phyloP scores from a whole-genome alignment of 768 basidiomycete species.

The Hirschioporus abietinus region DNA sequence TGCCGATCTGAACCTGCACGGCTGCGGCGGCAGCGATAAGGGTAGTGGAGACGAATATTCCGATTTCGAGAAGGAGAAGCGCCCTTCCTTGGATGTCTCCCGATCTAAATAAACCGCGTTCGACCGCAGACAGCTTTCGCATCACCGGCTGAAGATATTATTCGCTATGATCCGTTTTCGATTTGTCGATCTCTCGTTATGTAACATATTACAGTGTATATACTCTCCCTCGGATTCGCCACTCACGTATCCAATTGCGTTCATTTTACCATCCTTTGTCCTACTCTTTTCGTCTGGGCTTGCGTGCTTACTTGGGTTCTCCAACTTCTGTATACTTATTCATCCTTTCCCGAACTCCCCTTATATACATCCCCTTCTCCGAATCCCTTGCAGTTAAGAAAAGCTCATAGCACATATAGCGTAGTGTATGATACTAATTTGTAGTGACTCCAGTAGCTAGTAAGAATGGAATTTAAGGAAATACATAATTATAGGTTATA shows the following conservation, averaged over 20 bases:
- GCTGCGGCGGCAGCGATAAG: neutral
- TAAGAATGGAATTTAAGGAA: neutral
- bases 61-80: neutral
- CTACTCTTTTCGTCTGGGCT: neutral
- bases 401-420: neutral
- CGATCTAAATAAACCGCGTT: neutral
- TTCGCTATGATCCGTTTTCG: neutral
- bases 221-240: neutral
- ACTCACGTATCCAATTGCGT: neutral
- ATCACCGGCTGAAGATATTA: neutral
- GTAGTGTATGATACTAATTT: neutral
- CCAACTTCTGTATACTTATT: neutral
- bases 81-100: neutral
- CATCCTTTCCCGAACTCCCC: neutral
- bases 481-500: neutral
- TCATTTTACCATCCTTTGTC: neutral
- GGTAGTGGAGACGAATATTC: neutral
- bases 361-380: neutral
- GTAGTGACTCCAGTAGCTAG: neutral
- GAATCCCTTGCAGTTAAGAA: neutral
- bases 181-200: neutral
- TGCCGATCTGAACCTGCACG: neutral
- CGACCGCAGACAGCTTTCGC: neutral
- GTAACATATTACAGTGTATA: neutral
- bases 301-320: neutral